phyloP scores from a whole-genome alignment of 495 filamentous ascomycete genomes.

The Ramalina peruviana region DNA sequence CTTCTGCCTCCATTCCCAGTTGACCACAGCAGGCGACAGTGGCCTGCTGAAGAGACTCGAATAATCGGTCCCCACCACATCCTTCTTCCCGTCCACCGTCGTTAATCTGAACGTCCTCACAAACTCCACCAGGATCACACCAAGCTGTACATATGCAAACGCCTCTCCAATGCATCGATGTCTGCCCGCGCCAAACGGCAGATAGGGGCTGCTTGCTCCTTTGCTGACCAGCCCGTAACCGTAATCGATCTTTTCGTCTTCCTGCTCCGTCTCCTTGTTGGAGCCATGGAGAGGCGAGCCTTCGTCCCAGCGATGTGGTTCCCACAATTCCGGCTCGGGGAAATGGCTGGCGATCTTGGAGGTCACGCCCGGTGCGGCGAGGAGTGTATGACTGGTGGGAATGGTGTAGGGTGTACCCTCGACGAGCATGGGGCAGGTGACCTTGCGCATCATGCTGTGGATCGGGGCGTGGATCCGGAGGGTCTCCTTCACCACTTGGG shows the following conservation, averaged over 20 bases:
- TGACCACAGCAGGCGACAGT: constrained; percentile 46
- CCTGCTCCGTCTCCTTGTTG: constrained; percentile 38
- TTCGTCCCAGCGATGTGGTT: constrained; percentile 77
- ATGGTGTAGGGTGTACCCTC: constrained; percentile 67
- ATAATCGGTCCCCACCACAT: constrained; percentile 75
- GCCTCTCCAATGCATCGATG: constrained; percentile 96
- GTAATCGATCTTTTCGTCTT: constrained; percentile 73
- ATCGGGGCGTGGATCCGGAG: constrained; percentile 70
- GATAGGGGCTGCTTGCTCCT: constrained; percentile 72
- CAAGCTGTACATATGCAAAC: constrained; percentile 86
- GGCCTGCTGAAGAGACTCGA: constrained; percentile 42
- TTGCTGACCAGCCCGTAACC: constrained; percentile 89
- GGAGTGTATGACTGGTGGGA: constrained; percentile 58
- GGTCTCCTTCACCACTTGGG: constrained; percentile 65
- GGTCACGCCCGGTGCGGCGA: constrained; percentile 71
- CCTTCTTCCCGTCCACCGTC: constrained; percentile 52
- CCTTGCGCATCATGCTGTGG: constrained; percentile 73
- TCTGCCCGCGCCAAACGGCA: constrained; percentile 87
- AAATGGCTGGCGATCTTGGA: constrained; percentile 59
- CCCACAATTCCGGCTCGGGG: constrained; percentile 65
- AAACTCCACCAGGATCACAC: constrained; percentile 67
- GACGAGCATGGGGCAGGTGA: constrained; percentile 65
- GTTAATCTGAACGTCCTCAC: constrained; percentile 62
- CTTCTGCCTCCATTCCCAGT: constrained; percentile 45
- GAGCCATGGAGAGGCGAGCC: constrained; percentile 29